Conservation (phyloP, 129 eudicot species). For the Heracleum sosnowskyi region DNA sequence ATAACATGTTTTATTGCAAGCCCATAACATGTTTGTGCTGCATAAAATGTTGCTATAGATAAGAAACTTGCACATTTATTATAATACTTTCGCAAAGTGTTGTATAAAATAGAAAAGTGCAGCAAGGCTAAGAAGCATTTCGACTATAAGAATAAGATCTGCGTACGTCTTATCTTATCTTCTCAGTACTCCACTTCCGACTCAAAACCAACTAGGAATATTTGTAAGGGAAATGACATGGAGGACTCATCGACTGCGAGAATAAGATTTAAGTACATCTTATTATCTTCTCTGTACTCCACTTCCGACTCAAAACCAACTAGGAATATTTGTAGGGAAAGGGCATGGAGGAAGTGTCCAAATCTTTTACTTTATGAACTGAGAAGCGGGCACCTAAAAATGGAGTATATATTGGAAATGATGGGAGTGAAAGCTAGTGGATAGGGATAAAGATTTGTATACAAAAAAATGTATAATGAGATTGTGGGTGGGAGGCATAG, state of each 20-base stretch:
- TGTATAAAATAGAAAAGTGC: too few species aligned
- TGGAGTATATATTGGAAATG: not conserved
- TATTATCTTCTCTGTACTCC: too few species aligned
- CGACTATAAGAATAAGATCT: too few species aligned
- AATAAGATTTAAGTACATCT: not conserved
- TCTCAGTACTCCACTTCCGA: not conserved
- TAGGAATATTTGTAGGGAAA: not conserved
- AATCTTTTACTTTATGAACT: not conserved
- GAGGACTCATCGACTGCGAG: not conserved
- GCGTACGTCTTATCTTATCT: not conserved
- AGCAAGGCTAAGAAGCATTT: too few species aligned
- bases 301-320: not conserved
- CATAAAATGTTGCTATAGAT: too few species aligned
- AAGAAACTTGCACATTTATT: too few species aligned
- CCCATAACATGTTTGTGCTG: too few species aligned
- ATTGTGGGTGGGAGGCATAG: conserved; percentile 8
- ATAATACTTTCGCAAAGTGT: too few species aligned
- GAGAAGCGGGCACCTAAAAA: conserved; percentile 14
- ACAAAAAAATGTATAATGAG: not conserved
- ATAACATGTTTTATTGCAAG: too few species aligned
- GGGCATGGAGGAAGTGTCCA: conserved; percentile 2
- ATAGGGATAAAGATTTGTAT: not conserved
- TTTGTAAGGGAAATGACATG: not conserved
- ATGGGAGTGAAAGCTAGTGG: not conserved
- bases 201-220: not conserved